Evolutionary conservation across 306 rosid genomes (phyloP), one percentile per base, ranked within the genome.

Genomic region (Quercus alba): DNA sequence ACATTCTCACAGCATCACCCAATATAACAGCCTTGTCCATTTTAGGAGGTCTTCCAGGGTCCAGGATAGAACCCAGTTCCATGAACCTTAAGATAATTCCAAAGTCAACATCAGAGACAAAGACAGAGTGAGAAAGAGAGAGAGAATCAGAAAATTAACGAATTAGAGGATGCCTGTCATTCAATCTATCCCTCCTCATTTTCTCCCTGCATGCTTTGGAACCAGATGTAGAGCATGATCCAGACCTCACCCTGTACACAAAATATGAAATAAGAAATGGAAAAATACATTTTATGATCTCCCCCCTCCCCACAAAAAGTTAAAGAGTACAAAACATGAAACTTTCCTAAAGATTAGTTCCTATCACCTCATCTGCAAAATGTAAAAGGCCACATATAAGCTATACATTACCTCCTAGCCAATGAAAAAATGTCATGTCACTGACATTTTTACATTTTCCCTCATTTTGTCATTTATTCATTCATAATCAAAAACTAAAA

Each of bases 121-220:
- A 56, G 62, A 81, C 74, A 61, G 75, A 77, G 82, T 28, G 78
- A 75, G 21, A 67, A 13, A 80, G 13, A 74, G 58, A 77, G 71
- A 35, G 56, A 80, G 9, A 20, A 28, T 61, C n/a, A 25, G 71
- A 61, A 73, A 57, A 33, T 31, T 63, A 83, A 64, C 57, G 76
- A 71, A 71, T 52, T 33, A 61, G 56, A 70, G 31, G 55, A 76
- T 90, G 87, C 99, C 95, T 95, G 87, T 95, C 98, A 80, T 95
- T 95, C 33, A 95, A 87, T 76, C 85, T 90, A 70, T 95, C 94
- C 90, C 99, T 89, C 66, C 99, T 86, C 81, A 89, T 23, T 89
- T 95, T 95, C 90, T 95, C 99, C 66, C 94, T 91, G 78, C 94
- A 85, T 75, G 99, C 98, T 86, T 93, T 95, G 62, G 96, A 80